Conservation (phyloP, 768 basidiomycete species). For the Tricholoma flavovirens region DNA sequence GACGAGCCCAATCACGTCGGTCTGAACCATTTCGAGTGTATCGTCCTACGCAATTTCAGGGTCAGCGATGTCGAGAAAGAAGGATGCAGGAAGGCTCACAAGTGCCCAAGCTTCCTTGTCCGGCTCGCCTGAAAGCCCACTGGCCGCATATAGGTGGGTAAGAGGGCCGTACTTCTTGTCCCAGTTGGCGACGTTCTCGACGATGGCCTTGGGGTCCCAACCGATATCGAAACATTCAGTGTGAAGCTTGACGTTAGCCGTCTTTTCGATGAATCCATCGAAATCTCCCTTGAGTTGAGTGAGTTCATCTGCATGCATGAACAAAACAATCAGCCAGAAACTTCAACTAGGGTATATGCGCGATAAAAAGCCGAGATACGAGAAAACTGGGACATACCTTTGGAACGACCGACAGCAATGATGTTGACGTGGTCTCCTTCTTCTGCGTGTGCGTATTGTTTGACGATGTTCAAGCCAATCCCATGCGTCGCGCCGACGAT, state of each 20-base stretch:
- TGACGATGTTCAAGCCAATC: slow-evolving; percentile 24
- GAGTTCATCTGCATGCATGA: neutral
- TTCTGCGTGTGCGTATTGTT: slow-evolving; percentile 21
- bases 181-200: slow-evolving; percentile 12
- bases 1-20: slow-evolving; percentile 21
- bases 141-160: slow-evolving; percentile 26
- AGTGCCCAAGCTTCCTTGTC: neutral
- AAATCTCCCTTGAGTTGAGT: neutral
- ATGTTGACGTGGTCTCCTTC: slow-evolving; percentile 14
- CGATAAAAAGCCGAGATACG: neutral
- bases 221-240: slow-evolving; percentile 21
- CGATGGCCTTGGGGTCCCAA: slow-evolving; percentile 14
- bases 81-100: neutral
- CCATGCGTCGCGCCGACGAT: slow-evolving; percentile 24
- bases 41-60: slow-evolving; percentile 16
- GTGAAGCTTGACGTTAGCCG: slow-evolving; percentile 14
- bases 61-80: neutral
- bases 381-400: neutral
- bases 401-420: neutral
- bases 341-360: neutral
- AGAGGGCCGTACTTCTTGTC: slow-evolving; percentile 26
- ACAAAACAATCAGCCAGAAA: neutral
- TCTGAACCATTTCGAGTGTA: too few species aligned
- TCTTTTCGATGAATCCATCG: neutral
- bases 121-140: slow-evolving; percentile 10